A percentile compares a stretch with the other conserved stretches of the same genome.
These are phyloP conservation scores for Suhomyces pyralidae DNA, from an alignment of 805 yeast species.

Conservation along the genomic window DNA sequence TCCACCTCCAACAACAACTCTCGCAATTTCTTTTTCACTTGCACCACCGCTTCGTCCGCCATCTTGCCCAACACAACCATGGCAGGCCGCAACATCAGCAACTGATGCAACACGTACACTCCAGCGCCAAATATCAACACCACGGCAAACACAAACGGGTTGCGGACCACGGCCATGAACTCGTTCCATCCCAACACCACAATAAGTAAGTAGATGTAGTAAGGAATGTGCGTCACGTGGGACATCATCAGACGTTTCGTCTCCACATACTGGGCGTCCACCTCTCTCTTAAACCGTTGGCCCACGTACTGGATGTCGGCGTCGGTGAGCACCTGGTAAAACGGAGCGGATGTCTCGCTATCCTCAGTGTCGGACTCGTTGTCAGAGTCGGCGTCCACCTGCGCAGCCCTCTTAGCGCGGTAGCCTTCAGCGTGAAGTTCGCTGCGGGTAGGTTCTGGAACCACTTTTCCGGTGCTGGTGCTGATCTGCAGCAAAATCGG, in stretches of 20 bases:
- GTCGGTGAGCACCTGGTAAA: constrained; percentile 40
- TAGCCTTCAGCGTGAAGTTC: constrained; percentile 17
- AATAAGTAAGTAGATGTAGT: constrained; percentile 71
- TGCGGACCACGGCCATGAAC: constrained; percentile 80
- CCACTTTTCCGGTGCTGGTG: constrained; percentile 50
- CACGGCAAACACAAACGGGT: constrained; percentile 76
- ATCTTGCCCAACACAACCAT: constrained; percentile 55
- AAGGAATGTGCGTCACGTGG: constrained; percentile 76
- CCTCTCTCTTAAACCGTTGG: constrained; percentile 64
- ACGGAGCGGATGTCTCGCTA: constrained; percentile 39
- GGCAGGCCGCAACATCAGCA: constrained; percentile 78
- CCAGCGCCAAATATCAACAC: constrained; percentile 57
- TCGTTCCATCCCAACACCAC: constrained; percentile 93
- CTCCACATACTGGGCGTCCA: constrained; percentile 78
- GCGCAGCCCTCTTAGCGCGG: constrained; percentile 23
- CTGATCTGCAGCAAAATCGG: constrained; percentile 51
- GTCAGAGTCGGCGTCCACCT: constrained; percentile 20
- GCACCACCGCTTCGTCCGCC: constrained; percentile 51
- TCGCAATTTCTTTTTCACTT: constrained; percentile 59
- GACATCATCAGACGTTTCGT: constrained; percentile 84
- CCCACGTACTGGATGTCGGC: neutral
- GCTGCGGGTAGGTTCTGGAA: constrained; percentile 47
- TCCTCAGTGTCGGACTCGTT: constrained; percentile 16
- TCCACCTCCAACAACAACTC: constrained; percentile 48
- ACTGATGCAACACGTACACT: constrained; percentile 61